A percentile compares a stretch with the other conserved stretches of the same genome.
These are phyloP conservation scores for Coemansia reversa DNA, from an alignment of 192 early-diverging fungal genomes.

Conservation along the genomic window DNA sequence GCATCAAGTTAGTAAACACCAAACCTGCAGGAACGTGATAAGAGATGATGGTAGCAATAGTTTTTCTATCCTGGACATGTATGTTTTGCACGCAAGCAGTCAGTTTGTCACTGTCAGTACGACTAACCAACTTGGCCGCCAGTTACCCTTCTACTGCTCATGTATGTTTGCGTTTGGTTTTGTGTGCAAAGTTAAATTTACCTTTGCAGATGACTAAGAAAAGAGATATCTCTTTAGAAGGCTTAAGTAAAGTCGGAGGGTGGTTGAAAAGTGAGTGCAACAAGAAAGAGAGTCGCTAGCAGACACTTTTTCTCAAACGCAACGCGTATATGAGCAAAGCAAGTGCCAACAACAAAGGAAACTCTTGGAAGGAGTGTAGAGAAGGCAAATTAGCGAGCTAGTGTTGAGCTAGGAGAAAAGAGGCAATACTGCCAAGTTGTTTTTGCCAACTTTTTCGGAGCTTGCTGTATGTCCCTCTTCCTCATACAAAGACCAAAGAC, in stretches of 20 bases:
- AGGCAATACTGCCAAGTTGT: background rate
- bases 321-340: constrained; percentile 4
- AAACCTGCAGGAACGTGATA: background rate
- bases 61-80: background rate
- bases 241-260: background rate
- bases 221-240: constrained; percentile 1
- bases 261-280: background rate
- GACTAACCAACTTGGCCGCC: background rate
- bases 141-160: background rate
- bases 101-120: background rate
- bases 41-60: background rate
- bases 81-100: background rate
- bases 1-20: background rate
- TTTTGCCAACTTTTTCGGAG: background rate
- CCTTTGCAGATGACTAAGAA: constrained; percentile 9
- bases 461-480: background rate
- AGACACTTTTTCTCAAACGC: background rate
- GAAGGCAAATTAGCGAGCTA: background rate
- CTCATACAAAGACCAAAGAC: background rate
- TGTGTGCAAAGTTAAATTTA: constrained; percentile 6
- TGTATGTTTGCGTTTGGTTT: background rate
- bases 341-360: constrained; percentile 2
- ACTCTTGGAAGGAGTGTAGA: background rate
- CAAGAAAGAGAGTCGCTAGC: background rate
- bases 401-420: background rate